Base-by-base conservation (phyloP, 129 eudicot genomes). In the Silybum marianum region DNA sequence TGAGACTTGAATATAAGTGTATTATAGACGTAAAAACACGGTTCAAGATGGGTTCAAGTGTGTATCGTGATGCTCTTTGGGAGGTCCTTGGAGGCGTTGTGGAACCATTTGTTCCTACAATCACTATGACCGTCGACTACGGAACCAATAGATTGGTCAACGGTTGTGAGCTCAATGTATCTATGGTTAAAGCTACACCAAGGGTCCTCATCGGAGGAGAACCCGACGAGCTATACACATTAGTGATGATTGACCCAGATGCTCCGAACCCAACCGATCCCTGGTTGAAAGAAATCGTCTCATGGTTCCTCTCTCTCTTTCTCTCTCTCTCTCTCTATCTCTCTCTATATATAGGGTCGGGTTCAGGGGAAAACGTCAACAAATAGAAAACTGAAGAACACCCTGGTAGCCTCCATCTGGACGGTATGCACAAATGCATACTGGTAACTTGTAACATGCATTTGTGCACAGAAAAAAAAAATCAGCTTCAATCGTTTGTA, bases 211-310 rank as follows among this genome's bases (percentile, higher is more conserved):
- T 81, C 0, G 69, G 80, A 40, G 79, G 69, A 63, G 51, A 81
- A 23, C 38, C 42, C 28, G 40, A 65, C 16, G 46, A 68, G 46
- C 73, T 80, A 8, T 73, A 80, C 67, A 80, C 84, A 1, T n/a
- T 80, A 34, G 44, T 73, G 2, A 72, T 73, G 46, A 4, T 73
- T 3, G 39, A 80, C 44, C 79, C 79, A 0, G 79, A 81, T 39
- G 79, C 66, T n/a, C 84, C 84, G 1, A 81, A 44, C 78, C 84
- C 84, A 7, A 81, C 26, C 8, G 32, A 63, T 4, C 67, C 84
- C n/a, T 3, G 11, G 0, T 11, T 65, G 26, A 14, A 16, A 26
- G 67, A 81, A 81, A 9, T 38, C 14, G 40, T 77, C 22, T 66
- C 81, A 77, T 73, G 79, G 79, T 81, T 73, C 7, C 4, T 46